Evolutionary conservation across 1,284 basidiomycete genomes (phyloP), one percentile per base, ranked within the genome.

Genomic region (Cerrena zonata): DNA sequence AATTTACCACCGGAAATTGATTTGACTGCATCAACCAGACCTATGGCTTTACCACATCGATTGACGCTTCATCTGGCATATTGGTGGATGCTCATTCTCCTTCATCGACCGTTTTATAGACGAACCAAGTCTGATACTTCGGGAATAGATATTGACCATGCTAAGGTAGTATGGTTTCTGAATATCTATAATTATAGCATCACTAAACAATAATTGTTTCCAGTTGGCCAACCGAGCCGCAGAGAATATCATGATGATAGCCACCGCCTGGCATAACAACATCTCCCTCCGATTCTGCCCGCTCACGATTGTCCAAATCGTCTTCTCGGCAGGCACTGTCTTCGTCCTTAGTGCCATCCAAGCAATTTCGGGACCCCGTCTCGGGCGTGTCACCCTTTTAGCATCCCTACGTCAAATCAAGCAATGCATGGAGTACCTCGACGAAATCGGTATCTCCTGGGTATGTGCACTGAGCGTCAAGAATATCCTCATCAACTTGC

Each of bases 181-280:
- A n/a, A 41, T 37, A 21, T 44, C 26, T 42, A 38, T 25, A n/a
- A n/a, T 19, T 37, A 36, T 21, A 22, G 41, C n/a, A n/a, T n/a
- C n/a, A n/a, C n/a, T 34, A 7, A 34, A 7, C 30, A 7, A 34
- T 34, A 7, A 34, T 15, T 45, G 13, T 56, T n/a, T n/a, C n/a
- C n/a, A 82, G 80, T 69, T 79, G 19, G 86, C 84, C 65, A 79
- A 80, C 58, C 72, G 74, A n/a, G 82, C 83, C 0, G 82, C 84
- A 0, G 71, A 79, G 36, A 79, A 82, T 50, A 81, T 84, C 51
- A 78, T 87, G 64, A 73, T 79, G 11, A 69, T 86, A 1, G 67
- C 80, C 2, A 70, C 68, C 1, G 75, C 76, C 2, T 87, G 80
- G 78, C 71, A 76, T 42, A 65, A 66, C 7, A 71, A 79, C 15